phyloP scores from a whole-genome alignment of 352 stramenopile species.

The Plasmopara muralis region DNA sequence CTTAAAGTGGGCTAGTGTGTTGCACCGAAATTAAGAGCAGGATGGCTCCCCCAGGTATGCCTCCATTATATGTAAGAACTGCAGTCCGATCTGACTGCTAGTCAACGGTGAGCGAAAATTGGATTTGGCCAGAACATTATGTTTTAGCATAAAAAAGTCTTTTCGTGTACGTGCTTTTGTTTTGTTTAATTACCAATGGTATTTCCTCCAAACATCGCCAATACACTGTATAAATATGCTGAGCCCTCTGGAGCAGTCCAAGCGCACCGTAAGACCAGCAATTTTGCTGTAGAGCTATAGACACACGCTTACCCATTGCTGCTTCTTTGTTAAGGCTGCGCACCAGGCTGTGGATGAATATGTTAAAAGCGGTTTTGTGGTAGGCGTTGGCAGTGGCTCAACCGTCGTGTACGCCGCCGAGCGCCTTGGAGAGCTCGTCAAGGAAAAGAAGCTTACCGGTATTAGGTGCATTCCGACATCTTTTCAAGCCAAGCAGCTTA shows the following conservation, averaged over 20 bases:
- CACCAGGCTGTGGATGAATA: slow-evolving; percentile 89
- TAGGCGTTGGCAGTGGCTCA: slow-evolving; percentile 97
- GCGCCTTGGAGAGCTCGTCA: slow-evolving; percentile 91
- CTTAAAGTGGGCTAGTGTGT: too few relatives aligned
- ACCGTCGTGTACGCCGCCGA: slow-evolving; percentile 98
- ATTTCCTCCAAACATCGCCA: too few relatives aligned
- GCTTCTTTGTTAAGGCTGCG: slow-evolving; percentile 40
- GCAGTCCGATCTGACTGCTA: too few relatives aligned
- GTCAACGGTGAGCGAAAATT: too few relatives aligned
- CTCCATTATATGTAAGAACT: too few relatives aligned
- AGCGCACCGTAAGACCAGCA: slow-evolving; percentile 43
- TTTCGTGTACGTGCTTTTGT: too few relatives aligned
- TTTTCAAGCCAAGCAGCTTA: slow-evolving; percentile 95
- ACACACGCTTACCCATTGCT: not conserved
- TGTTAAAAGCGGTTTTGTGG: slow-evolving; percentile 91
- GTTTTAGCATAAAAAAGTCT: too few relatives aligned
- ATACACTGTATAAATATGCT: slow-evolving; percentile 11
- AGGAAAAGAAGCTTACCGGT: slow-evolving; percentile 79
- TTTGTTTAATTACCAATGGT: too few relatives aligned
- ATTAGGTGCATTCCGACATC: slow-evolving; percentile 98
- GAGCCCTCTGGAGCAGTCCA: slow-evolving; percentile 65
- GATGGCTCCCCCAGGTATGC: too few relatives aligned
- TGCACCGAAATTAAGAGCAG: too few relatives aligned
- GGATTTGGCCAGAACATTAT: too few relatives aligned
- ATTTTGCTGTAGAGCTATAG: not conserved